A percentile compares a stretch with the other conserved stretches of the same genome.
Evolutionary conservation across 768 basidiomycete genomes (phyloP).

Genomic region (Naganishia vaughanmartiniae): DNA sequence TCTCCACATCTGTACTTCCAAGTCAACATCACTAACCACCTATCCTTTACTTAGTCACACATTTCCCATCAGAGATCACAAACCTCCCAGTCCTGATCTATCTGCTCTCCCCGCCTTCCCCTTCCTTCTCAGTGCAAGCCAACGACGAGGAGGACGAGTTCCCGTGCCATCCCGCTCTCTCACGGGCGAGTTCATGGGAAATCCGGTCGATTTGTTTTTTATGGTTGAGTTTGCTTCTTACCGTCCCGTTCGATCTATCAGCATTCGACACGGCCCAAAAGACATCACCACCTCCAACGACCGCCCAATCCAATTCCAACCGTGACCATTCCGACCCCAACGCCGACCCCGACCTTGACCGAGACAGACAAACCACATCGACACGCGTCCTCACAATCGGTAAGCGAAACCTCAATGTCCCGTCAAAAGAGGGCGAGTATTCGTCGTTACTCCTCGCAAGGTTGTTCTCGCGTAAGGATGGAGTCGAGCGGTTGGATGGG

Average conservation of each 20-base stretch:
- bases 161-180: constrained; percentile 39
- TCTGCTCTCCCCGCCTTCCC: constrained; percentile 57
- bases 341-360: too few relatives aligned
- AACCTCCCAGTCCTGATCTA: constrained; percentile 74
- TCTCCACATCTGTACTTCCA: neutral
- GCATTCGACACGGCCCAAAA: constrained; percentile 60
- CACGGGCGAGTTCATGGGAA: constrained; percentile 62
- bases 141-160: neutral
- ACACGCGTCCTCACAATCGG: constrained; percentile 34
- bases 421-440: constrained; percentile 78
- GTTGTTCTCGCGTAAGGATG: constrained; percentile 71
- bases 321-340: too few relatives aligned
- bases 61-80: constrained; percentile 86
- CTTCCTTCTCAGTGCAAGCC: constrained; percentile 29
- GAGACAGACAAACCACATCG: too few relatives aligned
- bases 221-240: constrained; percentile 92
- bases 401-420: constrained; percentile 20
- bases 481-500: constrained; percentile 33
- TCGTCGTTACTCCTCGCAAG: constrained; percentile 77
- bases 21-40: constrained; percentile 1
- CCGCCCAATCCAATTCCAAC: too few relatives aligned
- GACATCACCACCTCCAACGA: too few relatives aligned
- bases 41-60: constrained; percentile 65
- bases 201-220: constrained; percentile 77
- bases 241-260: constrained; percentile 85